Evolutionary conservation across 1,284 basidiomycete species (phyloP), one percentile per base, ranked within the genome.

Genomic region (Waitea zeae): DNA sequence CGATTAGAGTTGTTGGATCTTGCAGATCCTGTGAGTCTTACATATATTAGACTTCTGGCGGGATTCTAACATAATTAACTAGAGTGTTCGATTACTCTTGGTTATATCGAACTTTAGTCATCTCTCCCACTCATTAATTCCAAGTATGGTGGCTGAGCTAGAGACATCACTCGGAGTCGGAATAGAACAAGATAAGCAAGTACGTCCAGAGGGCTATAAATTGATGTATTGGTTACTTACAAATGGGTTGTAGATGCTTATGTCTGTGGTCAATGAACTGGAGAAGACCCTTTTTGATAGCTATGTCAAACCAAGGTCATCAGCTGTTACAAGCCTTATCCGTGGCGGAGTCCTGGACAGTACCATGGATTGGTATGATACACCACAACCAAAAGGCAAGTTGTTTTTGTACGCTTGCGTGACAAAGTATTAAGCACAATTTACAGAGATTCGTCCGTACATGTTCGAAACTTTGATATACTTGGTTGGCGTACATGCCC

Each of bases 401-500:
- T 49, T 12, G 9, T 12, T 35, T 33, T 13, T 30, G 5, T 9
- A 2, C 20, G 27, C 17, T 20, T 18, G 33, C 20, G 30, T 31
- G 20, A 27, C 14, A 3, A 19, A n/a, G 32, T 12, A 17, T 30
- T 34, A 26, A 35, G 17, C 32, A 18, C 22, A 30, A 14, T 17
- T 17, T 20, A 17, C 51, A 90, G 90, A 92, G 55, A 89, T 99
- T 38, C 77, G 93, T 36, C 69, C 86, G 14, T 99, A 95, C 56
- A 86, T 98, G 67, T 95, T 84, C 58, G 78, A 87, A 47, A 72
- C 77, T 5, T 63, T 97, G 36, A 73, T 97, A 51, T 73, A 72
- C 47, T 69, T 99, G 31, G 95, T 98, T 30, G 73, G 82, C 38
- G 74, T 93, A 4, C 95, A 98, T 53, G 83, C 92, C 3, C 86